Evolutionary conservation across 2,329 filamentous ascomycete genomes (phyloP).

Genomic region (Aspergillus eucalypticola): DNA sequence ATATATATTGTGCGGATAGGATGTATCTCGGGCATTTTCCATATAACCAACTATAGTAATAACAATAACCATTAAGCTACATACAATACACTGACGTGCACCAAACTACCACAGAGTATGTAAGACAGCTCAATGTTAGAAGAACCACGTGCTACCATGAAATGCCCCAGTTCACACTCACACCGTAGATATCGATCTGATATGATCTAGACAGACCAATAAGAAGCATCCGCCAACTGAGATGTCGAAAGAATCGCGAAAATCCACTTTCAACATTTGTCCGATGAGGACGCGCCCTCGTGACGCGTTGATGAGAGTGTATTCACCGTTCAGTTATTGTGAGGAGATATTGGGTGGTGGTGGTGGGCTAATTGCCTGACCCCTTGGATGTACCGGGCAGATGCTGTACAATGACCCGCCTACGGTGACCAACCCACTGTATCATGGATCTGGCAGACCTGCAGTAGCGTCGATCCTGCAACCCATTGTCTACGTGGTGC

Average conservation of each 20-base stretch:
- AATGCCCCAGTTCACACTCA: background rate
- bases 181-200: background rate
- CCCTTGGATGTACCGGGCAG: too few species aligned
- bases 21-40: background rate
- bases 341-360: background rate
- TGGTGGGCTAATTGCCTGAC: too few species aligned
- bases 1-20: background rate
- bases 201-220: background rate
- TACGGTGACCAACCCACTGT: too few species aligned
- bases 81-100: too few species aligned
- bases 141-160: background rate
- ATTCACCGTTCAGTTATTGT: background rate
- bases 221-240: background rate
- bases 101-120: too few species aligned
- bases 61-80: background rate
- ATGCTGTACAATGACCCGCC: too few species aligned
- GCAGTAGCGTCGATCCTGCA: too few species aligned
- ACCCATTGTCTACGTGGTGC: too few species aligned
- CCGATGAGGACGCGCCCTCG: background rate
- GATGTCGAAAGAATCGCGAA: background rate
- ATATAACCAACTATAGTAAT: background rate
- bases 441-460: too few species aligned
- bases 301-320: background rate
- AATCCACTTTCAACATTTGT: background rate
- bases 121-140: too few species aligned